phyloP scores from a whole-genome alignment of 306 rosid species.

The Aeschynomene evenia region DNA sequence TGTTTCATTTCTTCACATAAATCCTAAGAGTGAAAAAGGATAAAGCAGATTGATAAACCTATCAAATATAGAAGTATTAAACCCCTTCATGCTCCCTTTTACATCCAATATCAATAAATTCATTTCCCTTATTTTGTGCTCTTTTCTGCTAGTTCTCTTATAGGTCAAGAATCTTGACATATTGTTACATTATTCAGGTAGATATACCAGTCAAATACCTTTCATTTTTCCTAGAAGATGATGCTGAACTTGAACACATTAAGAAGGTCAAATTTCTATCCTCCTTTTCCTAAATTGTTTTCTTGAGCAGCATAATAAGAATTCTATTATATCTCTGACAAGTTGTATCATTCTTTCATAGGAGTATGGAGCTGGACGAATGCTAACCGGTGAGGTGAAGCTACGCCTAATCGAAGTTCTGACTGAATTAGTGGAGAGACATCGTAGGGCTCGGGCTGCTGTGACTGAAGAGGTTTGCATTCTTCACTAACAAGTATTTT shows the following conservation, averaged over 20 bases:
- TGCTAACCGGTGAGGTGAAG: conserved; percentile 97
- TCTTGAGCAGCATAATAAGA: not conserved
- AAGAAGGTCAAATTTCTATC: conserved; percentile 50
- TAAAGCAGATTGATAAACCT: not conserved
- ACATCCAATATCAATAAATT: not conserved
- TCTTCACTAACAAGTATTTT: not conserved
- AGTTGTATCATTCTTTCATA: conserved; percentile 23
- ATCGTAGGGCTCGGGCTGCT: conserved; percentile 77
- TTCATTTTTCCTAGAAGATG: conserved; percentile 80
- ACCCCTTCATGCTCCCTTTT: not conserved
- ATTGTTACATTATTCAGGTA: conserved; percentile 53
- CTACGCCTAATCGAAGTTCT: conserved; percentile 63
- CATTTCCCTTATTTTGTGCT: not conserved
- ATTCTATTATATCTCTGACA: conserved; percentile 11
- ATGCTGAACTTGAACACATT: conserved; percentile 67
- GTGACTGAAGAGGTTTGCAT: conserved; percentile 87
- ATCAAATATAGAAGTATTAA: not conserved
- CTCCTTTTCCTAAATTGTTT: not conserved
- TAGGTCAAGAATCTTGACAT: conserved; percentile 13
- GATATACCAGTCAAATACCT: conserved; percentile 92
- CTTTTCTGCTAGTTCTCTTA: not conserved
- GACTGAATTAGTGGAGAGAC: conserved; percentile 85
- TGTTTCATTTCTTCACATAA: not conserved
- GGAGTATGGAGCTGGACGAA: conserved; percentile 88
- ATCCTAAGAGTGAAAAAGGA: not conserved